Conservation (phyloP, 2,329 filamentous ascomycete species). For the Emydomyces testavorans region DNA sequence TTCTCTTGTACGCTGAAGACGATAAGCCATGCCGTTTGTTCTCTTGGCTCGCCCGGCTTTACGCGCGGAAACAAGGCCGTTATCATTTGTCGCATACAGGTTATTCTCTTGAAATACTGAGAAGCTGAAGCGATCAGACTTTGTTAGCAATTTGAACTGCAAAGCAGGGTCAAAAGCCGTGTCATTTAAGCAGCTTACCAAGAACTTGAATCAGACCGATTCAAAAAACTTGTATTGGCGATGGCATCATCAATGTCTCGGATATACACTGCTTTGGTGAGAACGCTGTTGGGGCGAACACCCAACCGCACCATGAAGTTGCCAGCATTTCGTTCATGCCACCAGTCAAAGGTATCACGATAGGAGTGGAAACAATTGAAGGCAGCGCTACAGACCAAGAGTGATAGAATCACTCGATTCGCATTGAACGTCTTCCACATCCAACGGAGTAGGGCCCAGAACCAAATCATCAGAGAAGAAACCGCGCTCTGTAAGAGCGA, state of each 20-base stretch:
- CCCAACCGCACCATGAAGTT: slow-evolving; percentile 74
- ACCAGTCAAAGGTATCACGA: slow-evolving; percentile 65
- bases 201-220: slow-evolving; percentile 22
- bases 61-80: not conserved
- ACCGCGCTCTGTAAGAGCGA: slow-evolving; percentile 64
- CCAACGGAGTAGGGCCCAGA: slow-evolving; percentile 54
- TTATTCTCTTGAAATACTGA: slow-evolving; percentile 35
- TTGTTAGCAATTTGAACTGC: not conserved
- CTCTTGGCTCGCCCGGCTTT: slow-evolving; percentile 9
- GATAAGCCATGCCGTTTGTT: slow-evolving; percentile 35
- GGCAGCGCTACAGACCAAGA: slow-evolving; percentile 57
- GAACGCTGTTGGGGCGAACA: slow-evolving; percentile 62
- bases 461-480: slow-evolving; percentile 66
- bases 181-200: slow-evolving; percentile 21
- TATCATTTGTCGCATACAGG: slow-evolving; percentile 7
- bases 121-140: slow-evolving; percentile 21
- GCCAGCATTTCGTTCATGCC: slow-evolving; percentile 67
- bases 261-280: slow-evolving; percentile 78
- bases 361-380: slow-evolving; percentile 67
- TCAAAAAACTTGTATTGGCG: slow-evolving; percentile 26
- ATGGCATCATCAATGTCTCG: slow-evolving; percentile 62
- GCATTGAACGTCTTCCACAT: slow-evolving; percentile 58
- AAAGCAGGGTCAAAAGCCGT: not conserved
- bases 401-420: slow-evolving; percentile 58
- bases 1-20: slow-evolving; percentile 69